phyloP scores from a whole-genome alignment of 2,329 filamentous ascomycete genomes.

The Aspergillus fischeri region DNA sequence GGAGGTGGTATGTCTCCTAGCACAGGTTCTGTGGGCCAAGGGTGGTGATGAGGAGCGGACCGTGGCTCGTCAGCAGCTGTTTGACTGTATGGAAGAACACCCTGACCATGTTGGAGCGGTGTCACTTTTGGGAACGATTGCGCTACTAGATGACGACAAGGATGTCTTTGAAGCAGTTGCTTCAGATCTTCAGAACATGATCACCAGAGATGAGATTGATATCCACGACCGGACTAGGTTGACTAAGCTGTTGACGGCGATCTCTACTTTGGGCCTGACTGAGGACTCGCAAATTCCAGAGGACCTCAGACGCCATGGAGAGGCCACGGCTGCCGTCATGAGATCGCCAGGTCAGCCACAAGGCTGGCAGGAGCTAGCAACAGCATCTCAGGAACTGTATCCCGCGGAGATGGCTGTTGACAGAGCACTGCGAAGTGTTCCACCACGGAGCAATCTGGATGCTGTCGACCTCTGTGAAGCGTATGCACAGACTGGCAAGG shows the following conservation, averaged over 20 bases:
- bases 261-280: constrained; percentile 57
- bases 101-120: constrained; percentile 75
- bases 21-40: constrained; percentile 90
- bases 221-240: constrained; percentile 64
- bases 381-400: constrained; percentile 51
- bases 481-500: constrained; percentile 67
- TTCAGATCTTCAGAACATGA: constrained; percentile 69
- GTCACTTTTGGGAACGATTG: constrained; percentile 77
- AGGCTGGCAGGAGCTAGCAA: constrained; percentile 74
- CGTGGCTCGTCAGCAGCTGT: constrained; percentile 73
- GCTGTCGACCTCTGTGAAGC: constrained; percentile 68
- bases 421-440: constrained; percentile 70
- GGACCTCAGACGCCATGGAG: constrained; percentile 53
- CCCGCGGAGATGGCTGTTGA: constrained; percentile 74
- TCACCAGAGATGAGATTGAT: constrained; percentile 62
- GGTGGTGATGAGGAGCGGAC: constrained; percentile 69
- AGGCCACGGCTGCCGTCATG: constrained; percentile 74
- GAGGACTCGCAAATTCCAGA: constrained; percentile 38
- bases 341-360: constrained; percentile 73
- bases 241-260: constrained; percentile 69
- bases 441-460: constrained; percentile 65
- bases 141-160: constrained; percentile 71
- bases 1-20: constrained; percentile 80
- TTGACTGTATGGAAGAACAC: constrained; percentile 70
- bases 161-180: constrained; percentile 77